These are phyloP conservation scores for Cryptococcus sp. DNA, from an alignment of 1,284 basidiomycete species.

Conservation along the genomic window DNA sequence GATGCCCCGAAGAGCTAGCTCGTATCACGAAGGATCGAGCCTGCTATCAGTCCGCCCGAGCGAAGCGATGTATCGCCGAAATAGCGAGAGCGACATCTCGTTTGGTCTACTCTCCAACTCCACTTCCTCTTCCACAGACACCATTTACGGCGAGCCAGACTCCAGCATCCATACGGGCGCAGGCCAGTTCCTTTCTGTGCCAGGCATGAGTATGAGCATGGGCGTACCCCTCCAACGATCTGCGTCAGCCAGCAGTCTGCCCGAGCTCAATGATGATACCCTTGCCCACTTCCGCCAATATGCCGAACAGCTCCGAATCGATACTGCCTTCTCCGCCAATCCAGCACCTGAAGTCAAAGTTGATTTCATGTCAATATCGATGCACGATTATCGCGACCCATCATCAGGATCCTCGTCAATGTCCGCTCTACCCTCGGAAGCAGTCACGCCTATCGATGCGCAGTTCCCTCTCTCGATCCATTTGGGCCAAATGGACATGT, in stretches of 20 bases:
- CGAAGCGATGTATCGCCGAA: constrained; percentile 13
- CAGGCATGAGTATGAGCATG: not conserved
- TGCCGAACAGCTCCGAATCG: not conserved
- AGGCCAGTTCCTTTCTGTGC: constrained; percentile 15
- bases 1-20: constrained; percentile 14
- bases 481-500: not conserved
- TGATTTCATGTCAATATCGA: constrained; percentile 1
- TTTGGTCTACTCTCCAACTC: constrained; percentile 2
- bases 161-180: not conserved
- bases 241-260: constrained; percentile 11
- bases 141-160: not conserved
- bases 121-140: constrained; percentile 4
- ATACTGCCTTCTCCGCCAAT: too few species aligned
- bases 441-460: constrained; percentile 11
- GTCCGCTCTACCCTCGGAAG: constrained; percentile 9
- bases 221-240: constrained; percentile 6
- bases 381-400: constrained; percentile 9
- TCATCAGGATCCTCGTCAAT: not conserved
- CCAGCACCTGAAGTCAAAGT: not conserved
- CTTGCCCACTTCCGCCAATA: constrained; percentile 13
- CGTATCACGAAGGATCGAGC: constrained; percentile 11
- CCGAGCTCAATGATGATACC: constrained; percentile 9
- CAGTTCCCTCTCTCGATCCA: constrained; percentile 7
- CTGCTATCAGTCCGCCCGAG: not conserved
- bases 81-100: constrained; percentile 12